A percentile compares a stretch with the other conserved stretches of the same genome.
Conservation (phyloP, 1,284 basidiomycete genomes). For the Naganishia sp. region DNA sequence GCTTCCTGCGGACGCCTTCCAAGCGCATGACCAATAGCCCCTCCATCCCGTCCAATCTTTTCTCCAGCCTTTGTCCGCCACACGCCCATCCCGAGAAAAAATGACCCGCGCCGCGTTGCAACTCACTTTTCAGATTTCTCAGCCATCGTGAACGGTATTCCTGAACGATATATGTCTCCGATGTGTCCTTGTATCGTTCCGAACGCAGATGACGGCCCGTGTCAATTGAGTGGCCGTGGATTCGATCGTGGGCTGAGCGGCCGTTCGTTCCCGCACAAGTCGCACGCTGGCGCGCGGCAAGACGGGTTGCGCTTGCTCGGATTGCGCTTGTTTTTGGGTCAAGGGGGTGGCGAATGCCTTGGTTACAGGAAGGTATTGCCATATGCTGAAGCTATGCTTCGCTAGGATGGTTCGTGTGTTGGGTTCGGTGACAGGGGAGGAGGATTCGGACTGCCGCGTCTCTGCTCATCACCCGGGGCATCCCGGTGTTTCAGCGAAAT, state of each 20-base stretch:
- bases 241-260: not conserved
- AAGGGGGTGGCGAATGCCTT: not conserved
- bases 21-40: too few species aligned
- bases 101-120: not conserved
- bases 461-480: not conserved
- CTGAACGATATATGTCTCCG: not conserved
- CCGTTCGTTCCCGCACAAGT: constrained; percentile 1
- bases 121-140: constrained; percentile 27
- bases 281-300: constrained; percentile 13
- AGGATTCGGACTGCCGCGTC: too few species aligned
- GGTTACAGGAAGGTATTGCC: too few species aligned
- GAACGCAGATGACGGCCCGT: too few species aligned
- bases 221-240: not conserved
- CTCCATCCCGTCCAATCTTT: too few species aligned
- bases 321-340: constrained; percentile 8
- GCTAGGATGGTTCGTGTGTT: too few species aligned
- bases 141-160: constrained; percentile 7
- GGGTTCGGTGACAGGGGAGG: too few species aligned
- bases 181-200: too few species aligned
- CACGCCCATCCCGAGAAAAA: not conserved
- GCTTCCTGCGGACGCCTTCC: too few species aligned
- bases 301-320: too few species aligned
- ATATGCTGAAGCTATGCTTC: too few species aligned
- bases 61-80: not conserved
- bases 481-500: not conserved